A percentile compares a stretch with the other conserved stretches of the same genome.
phyloP scores from a whole-genome alignment of 2,329 filamentous ascomycete genomes.

The Lanzia echinophila region DNA sequence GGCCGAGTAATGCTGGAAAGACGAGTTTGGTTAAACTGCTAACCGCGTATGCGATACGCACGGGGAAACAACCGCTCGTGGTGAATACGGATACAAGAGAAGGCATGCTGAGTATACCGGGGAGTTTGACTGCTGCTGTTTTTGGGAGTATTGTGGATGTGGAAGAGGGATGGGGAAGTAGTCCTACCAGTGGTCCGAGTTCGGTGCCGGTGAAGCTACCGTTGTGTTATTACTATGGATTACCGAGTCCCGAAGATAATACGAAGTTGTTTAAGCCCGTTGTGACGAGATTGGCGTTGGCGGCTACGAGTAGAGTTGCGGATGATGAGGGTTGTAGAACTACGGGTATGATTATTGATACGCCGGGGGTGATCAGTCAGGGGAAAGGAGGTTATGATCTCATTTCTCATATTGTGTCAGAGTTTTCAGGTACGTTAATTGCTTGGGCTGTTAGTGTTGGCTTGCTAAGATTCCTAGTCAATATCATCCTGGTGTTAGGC shows the following conservation, averaged over 20 bases:
- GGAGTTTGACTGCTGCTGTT: constrained; percentile 77
- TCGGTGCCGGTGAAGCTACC: constrained; percentile 86
- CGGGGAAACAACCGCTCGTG: constrained; percentile 67
- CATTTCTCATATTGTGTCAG: constrained; percentile 70
- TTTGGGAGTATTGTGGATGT: constrained; percentile 84
- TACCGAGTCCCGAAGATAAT: constrained; percentile 66
- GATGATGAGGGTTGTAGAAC: constrained; percentile 66
- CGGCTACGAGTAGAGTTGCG: constrained; percentile 68
- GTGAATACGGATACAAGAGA: constrained; percentile 82
- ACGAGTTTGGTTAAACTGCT: constrained; percentile 73
- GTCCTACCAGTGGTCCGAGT: constrained; percentile 84
- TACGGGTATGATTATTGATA: constrained; percentile 81
- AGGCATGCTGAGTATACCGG: constrained; percentile 69
- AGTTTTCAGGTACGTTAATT: constrained; percentile 48
- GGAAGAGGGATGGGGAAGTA: constrained; percentile 82
- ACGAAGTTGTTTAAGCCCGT: constrained; percentile 66
- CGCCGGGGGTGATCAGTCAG: constrained; percentile 61
- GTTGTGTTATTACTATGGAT: constrained; percentile 82
- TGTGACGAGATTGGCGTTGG: constrained; percentile 68
- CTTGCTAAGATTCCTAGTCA: constrained; percentile 43
- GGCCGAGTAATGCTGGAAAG: constrained; percentile 73
- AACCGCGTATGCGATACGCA: constrained; percentile 70
- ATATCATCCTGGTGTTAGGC: constrained; percentile 74
- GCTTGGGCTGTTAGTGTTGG: not conserved
- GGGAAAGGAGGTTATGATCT: constrained; percentile 66